Percentiles rank a stretch among this genome's conserved stretches.
phyloP scores from a whole-genome alignment of 768 basidiomycete genomes.

The Rubroboletus satanas region DNA sequence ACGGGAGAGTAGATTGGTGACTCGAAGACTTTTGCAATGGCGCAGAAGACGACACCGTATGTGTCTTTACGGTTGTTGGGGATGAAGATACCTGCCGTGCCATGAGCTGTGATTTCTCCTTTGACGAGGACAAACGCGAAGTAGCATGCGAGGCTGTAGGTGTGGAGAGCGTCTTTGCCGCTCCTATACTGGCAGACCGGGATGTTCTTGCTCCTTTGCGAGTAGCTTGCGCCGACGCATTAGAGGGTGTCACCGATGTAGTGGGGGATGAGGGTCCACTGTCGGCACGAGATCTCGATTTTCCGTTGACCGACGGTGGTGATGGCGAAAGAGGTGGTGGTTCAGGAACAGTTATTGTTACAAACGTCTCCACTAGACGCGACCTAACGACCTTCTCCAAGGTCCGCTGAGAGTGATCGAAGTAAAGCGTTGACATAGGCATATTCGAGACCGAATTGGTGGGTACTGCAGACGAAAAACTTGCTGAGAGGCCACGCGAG shows the following conservation, averaged over 20 bases:
- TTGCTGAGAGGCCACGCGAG: constrained; percentile 21
- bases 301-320: constrained; percentile 24
- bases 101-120: constrained; percentile 15
- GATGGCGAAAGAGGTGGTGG: constrained; percentile 24
- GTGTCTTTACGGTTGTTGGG: constrained; percentile 17
- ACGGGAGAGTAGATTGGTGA: constrained; percentile 23
- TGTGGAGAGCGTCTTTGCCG: constrained; percentile 13
- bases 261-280: constrained; percentile 21
- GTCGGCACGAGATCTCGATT: constrained; percentile 23
- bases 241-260: background rate
- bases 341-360: constrained; percentile 49
- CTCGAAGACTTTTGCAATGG: constrained; percentile 24
- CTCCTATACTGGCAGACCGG: constrained; percentile 16
- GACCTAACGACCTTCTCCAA: constrained; percentile 70
- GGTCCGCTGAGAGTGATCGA: constrained; percentile 61
- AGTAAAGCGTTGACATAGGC: constrained; percentile 36
- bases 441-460: constrained; percentile 8
- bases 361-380: constrained; percentile 74
- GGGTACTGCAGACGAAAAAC: constrained; percentile 4
- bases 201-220: constrained; percentile 15
- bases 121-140: constrained; percentile 11
- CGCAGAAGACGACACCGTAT: constrained; percentile 22
- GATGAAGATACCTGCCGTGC: constrained; percentile 20
- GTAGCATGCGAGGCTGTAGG: constrained; percentile 3
- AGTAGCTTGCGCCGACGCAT: constrained; percentile 1